phyloP scores from a whole-genome alignment of 805 yeast genomes.

The Torulaspora delbrueckii region DNA sequence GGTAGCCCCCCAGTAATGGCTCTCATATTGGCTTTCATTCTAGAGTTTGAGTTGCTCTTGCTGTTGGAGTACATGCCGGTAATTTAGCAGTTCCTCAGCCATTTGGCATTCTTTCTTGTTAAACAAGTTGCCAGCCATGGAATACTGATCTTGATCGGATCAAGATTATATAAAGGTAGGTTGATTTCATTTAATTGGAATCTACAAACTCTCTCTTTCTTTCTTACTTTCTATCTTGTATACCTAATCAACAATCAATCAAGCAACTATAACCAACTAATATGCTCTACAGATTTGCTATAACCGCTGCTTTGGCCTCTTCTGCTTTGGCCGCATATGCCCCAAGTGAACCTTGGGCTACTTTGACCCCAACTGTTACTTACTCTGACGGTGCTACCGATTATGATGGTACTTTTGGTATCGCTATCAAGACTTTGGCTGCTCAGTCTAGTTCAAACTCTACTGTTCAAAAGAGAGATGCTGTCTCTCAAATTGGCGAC shows the following conservation, averaged over 20 bases:
- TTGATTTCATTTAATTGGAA: neutral
- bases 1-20: neutral
- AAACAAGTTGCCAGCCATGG: conserved; percentile 2
- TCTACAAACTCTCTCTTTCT: neutral
- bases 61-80: neutral
- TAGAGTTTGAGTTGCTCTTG: neutral
- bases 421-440: conserved; percentile 40
- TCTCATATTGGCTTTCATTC: neutral
- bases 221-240: neutral
- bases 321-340: conserved; percentile 27
- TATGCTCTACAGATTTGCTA: conserved; percentile 30
- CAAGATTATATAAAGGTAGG: neutral
- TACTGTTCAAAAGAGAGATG: conserved; percentile 37
- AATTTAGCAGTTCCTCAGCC: neutral
- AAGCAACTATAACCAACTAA: neutral
- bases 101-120: neutral
- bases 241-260: neutral
- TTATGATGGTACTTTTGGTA: conserved; percentile 40
- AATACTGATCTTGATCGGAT: neutral
- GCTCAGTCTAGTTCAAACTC: conserved; percentile 22
- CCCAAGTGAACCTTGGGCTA: conserved; percentile 39
- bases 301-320: conserved; percentile 31
- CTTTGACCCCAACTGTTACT: conserved; percentile 40
- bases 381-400: conserved; percentile 38
- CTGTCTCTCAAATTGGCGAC: conserved; percentile 42